Base-by-base conservation (phyloP, 2,329 filamentous ascomycete genomes). In the Chaetomiaceae sp. region DNA sequence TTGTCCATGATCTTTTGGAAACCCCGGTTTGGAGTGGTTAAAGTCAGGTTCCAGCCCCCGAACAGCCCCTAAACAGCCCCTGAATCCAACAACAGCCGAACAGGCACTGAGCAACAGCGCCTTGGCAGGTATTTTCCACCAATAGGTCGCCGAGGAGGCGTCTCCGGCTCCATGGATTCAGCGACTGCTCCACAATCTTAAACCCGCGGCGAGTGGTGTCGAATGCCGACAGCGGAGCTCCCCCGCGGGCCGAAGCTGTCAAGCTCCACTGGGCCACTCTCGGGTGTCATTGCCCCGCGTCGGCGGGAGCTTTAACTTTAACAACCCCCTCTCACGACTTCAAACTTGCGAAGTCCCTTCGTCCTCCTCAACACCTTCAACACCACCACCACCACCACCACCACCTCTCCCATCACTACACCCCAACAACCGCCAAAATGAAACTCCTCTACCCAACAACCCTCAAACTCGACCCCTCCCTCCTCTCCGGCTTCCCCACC, bases 401-500 rank as follows among this genome's bases (percentile, higher is more conserved):
- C 23, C 6, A 17, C 12, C 7, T 15, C 9, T 4, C 23, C 36
- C 4, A 11, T 17, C 23, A 31, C 23, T 8, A 20, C 31, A n/a
- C 15, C 23, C 9, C 6, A 38, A 22, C 29, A 4, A 6, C 47
- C 47, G 23, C 37, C 19, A 34, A 14, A 11, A 81, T 82, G 81
- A 86, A 86, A 72, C 79, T 86, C 60, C 80, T 85, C 59, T 85
- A 85, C 71, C 83, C 83, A 47, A 85, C 80, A 51, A 84, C 82
- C 3, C 74, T 85, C 57, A 72, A 71, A 49, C 75, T 85, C 66
- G 75, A 85, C 71, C 63, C 76, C 55, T 58, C 74, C 56, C 72
- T 70, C 64, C 74, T 85, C 55, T 69, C 83, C 60, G 82, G 81
- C 63, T 85, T 83, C 72, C 72, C 76, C 44, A 75, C 59, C 46